A percentile compares a stretch with the other conserved stretches of the same genome.
Conservation (phyloP, 306 rosid genomes). For the Vachellia collinsii region DNA sequence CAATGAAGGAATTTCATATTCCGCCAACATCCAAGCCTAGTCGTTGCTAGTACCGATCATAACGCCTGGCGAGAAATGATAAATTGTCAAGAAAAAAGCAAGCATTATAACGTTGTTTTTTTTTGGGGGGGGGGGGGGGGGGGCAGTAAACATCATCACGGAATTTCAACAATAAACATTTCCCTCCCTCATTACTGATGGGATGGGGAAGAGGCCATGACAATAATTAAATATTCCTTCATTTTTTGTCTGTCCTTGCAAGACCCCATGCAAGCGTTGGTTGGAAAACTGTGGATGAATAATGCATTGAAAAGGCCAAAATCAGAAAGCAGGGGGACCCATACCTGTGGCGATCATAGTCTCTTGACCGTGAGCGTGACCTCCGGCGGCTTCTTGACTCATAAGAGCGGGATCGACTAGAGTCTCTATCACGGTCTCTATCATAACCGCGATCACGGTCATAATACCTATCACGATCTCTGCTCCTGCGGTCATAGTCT, state of each 20-base stretch:
- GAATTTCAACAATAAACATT: too few species aligned
- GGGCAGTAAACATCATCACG: too few species aligned
- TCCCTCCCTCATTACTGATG: too few species aligned
- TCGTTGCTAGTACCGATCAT: constrained; percentile 70
- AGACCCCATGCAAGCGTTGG: too few species aligned
- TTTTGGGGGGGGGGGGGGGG: too few species aligned
- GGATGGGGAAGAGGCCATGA: too few species aligned
- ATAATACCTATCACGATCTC: constrained; percentile 83
- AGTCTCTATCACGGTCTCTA: constrained; percentile 75
- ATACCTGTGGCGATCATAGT: constrained; percentile 90
- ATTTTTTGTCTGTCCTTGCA: neutral
- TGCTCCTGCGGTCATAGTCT: constrained; percentile 77
- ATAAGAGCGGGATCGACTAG: constrained; percentile 61
- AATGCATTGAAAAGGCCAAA: neutral
- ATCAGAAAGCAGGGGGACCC: too few species aligned
- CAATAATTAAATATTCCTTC: neutral
- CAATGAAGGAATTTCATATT: constrained; percentile 40
- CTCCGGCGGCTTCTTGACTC: constrained; percentile 80
- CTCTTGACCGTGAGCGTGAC: constrained; percentile 91
- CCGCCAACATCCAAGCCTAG: constrained; percentile 36
- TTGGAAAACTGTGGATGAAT: too few species aligned
- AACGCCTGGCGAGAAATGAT: constrained; percentile 59
- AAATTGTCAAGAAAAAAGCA: neutral
- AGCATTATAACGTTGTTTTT: neutral
- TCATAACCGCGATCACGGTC: constrained; percentile 85